phyloP scores from a whole-genome alignment of 345 rosid species.

The Brassica napus region DNA sequence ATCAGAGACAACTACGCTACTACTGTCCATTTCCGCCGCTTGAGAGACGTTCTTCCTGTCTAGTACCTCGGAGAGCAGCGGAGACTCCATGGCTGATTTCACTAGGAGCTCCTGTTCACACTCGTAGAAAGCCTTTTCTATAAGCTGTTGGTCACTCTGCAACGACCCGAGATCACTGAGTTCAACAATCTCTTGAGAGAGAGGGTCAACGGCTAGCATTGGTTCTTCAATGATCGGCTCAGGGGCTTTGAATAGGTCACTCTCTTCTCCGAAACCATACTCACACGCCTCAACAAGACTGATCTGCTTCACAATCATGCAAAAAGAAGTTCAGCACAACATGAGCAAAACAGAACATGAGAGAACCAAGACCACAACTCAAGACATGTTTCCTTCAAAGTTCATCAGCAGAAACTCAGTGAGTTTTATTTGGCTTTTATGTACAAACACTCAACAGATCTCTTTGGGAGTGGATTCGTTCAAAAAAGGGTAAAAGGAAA shows the following conservation, averaged over 20 bases:
- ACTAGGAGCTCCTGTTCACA: slow-evolving; percentile 77
- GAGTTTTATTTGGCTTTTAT: not conserved
- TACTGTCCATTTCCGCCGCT: slow-evolving; percentile 29
- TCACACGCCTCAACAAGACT: slow-evolving; percentile 51
- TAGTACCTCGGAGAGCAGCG: slow-evolving; percentile 51
- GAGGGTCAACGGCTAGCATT: slow-evolving; percentile 56
- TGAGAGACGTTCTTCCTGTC: slow-evolving; percentile 56
- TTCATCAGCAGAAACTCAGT: not conserved
- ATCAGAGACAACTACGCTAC: slow-evolving; percentile 26
- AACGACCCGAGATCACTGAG: slow-evolving; percentile 57
- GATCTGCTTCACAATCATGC: slow-evolving; percentile 40
- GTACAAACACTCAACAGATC: slow-evolving; percentile 14
- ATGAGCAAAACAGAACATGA: slow-evolving; percentile 10
- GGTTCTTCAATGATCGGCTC: slow-evolving; percentile 72
- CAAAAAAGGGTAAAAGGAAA: slow-evolving; percentile 14
- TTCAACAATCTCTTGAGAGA: slow-evolving; percentile 58
- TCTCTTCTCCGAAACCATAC: slow-evolving; percentile 80
- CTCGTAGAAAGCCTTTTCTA: slow-evolving; percentile 71
- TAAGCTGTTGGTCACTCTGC: slow-evolving; percentile 70
- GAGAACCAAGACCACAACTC: not conserved
- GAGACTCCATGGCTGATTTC: slow-evolving; percentile 49
- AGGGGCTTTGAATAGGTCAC: slow-evolving; percentile 87
- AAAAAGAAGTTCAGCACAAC: slow-evolving; percentile 7
- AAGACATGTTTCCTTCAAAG: not conserved
- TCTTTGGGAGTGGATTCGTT: slow-evolving; percentile 8